Conservation (phyloP, 306 rosid genomes). For the Cicer judaicum region DNA sequence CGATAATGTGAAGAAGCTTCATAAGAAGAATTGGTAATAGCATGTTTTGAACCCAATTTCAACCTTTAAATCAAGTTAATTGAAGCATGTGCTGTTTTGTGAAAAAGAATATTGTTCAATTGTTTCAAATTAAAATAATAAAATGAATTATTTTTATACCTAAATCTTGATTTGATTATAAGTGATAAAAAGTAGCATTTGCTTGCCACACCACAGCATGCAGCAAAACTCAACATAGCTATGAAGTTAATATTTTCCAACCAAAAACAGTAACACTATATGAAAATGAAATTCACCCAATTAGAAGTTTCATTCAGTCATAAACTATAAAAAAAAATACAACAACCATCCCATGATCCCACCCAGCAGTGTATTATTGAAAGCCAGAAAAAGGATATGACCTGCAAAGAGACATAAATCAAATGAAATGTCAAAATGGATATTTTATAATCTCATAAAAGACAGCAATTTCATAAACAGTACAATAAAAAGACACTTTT, state of each 20-base stretch:
- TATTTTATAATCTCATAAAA: slow-evolving; percentile 8
- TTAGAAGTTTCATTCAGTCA: slow-evolving; percentile 14
- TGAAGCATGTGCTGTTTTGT: background rate
- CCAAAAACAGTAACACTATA: slow-evolving; percentile 7
- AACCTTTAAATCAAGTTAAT: background rate
- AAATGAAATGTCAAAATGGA: slow-evolving; percentile 41
- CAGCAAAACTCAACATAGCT: too few relatives aligned
- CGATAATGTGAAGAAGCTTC: slow-evolving; percentile 5
- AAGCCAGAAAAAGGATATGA: slow-evolving; percentile 84
- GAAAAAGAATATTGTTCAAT: background rate
- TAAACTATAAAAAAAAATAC: background rate
- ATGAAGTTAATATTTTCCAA: slow-evolving; percentile 7
- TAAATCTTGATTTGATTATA: background rate
- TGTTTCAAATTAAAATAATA: background rate
- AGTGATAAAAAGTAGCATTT: slow-evolving; percentile 1
- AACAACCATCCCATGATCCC: slow-evolving; percentile 30
- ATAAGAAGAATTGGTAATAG: background rate
- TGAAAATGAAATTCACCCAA: slow-evolving; percentile 36
- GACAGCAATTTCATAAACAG: slow-evolving; percentile 24
- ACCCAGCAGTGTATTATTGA: slow-evolving; percentile 29
- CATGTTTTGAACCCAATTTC: background rate
- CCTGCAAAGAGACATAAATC: slow-evolving; percentile 62
- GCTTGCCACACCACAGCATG: too few relatives aligned
- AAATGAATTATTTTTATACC: background rate
- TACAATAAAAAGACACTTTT: slow-evolving; percentile 6